Conservation (phyloP, 2,329 filamentous ascomycete genomes). For the Corniculantispora saksenae region DNA sequence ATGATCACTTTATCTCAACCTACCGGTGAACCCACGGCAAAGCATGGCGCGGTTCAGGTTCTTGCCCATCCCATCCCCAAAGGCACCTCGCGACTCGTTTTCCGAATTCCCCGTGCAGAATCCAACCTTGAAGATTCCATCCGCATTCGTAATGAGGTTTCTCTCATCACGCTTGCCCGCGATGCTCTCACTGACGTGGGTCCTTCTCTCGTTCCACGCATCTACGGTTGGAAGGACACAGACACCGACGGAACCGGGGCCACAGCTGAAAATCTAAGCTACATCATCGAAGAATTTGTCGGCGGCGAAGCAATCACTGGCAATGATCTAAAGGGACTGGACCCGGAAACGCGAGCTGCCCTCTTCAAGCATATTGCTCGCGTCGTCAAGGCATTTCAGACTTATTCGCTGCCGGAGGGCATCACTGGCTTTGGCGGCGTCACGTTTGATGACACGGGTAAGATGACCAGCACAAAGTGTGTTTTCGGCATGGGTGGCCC, state of each 20-base stretch:
- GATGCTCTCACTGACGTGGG: conserved; percentile 7
- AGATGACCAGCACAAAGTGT: conserved; percentile 1
- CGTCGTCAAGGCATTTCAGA: conserved; percentile 14
- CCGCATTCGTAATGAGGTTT: conserved; percentile 17
- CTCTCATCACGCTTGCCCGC: conserved; percentile 14
- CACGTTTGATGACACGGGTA: conserved; percentile 14
- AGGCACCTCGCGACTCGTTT: conserved; percentile 14
- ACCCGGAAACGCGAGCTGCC: no score
- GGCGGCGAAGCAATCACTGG: conserved; percentile 6
- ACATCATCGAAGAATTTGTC: conserved; percentile 20
- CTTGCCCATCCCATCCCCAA: conserved; percentile 19
- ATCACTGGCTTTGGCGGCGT: conserved; percentile 14
- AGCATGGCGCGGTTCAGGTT: no score
- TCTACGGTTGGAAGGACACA: conserved; percentile 16
- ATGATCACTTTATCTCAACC: no score
- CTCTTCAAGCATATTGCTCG: conserved; percentile 16
- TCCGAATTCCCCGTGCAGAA: conserved; percentile 17
- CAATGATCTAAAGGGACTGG: no score
- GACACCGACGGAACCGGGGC: no score
- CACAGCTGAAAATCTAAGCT: neutral
- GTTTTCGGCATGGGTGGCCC: conserved; percentile 19
- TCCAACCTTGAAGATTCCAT: conserved; percentile 18
- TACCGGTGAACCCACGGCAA: no score
- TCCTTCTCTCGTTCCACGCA: neutral
- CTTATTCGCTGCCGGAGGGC: conserved; percentile 8